Percentiles rank a stretch among this genome's conserved stretches.
Evolutionary conservation across 192 early-diverging fungal genomes (phyloP).

Genomic region (Backusella macrospora): DNA sequence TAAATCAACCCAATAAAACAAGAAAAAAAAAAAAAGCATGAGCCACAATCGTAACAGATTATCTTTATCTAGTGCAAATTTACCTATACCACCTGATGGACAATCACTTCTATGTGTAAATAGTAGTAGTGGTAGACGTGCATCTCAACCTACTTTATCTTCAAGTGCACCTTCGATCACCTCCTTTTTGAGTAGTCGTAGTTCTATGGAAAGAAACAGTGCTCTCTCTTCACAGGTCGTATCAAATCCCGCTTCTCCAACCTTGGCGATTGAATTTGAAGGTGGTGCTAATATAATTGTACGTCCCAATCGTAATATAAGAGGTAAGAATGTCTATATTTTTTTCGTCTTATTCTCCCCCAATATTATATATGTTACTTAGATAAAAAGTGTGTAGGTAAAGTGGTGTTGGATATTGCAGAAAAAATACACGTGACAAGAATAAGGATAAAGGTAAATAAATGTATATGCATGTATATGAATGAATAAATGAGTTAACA

Average conservation of each 20-base stretch:
- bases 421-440: conserved; percentile 39
- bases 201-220: no score
- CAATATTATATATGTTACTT: no score
- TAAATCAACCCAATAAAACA: no score
- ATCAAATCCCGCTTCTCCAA: neutral
- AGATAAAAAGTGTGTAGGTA: conserved; percentile 22
- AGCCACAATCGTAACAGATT: neutral
- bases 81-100: neutral
- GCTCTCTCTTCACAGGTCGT: neutral
- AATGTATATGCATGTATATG: neutral
- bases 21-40: neutral
- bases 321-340: conserved; percentile 23
- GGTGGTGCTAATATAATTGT: conserved; percentile 41
- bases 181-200: neutral
- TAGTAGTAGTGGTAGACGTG: neutral
- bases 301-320: conserved; percentile 38
- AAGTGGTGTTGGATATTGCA: conserved; percentile 29
- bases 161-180: conserved; percentile 26
- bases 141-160: neutral
- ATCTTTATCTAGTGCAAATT: conserved; percentile 1
- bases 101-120: conserved; percentile 1
- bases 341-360: neutral
- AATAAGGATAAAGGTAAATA: conserved; percentile 41
- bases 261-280: conserved; percentile 36
- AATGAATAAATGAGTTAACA: neutral